Conservation (phyloP, 345 rosid species). For the Atalantia buxifolia region DNA sequence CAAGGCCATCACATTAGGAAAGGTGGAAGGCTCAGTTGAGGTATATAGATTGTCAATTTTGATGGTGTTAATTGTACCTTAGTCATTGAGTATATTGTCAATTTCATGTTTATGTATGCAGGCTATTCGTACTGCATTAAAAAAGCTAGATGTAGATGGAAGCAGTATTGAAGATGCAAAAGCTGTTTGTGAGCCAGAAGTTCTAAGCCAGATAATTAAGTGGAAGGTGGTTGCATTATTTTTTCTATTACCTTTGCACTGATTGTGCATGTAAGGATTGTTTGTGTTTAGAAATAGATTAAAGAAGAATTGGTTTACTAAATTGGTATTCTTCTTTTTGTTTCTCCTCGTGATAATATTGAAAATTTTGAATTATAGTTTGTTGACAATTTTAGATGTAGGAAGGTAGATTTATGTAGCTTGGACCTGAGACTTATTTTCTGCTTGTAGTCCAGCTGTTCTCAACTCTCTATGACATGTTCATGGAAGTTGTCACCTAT, state of each 20-base stretch:
- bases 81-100: neutral
- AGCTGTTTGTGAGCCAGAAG: conserved; percentile 80
- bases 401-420: neutral
- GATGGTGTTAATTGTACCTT: neutral
- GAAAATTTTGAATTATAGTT: neutral
- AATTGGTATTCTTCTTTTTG: neutral
- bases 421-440: neutral
- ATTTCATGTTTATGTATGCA: conserved; percentile 22
- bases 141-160: conserved; percentile 62
- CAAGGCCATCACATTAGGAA: conserved; percentile 69
- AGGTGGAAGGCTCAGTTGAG: conserved; percentile 78
- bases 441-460: neutral
- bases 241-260: conserved; percentile 1
- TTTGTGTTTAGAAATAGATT: neutral
- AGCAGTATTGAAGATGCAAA: conserved; percentile 74
- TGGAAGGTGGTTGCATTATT: conserved; percentile 68
- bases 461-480: neutral
- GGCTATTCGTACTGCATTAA: conserved; percentile 80
- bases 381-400: neutral
- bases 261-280: neutral
- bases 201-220: conserved; percentile 60
- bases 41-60: conserved; percentile 31
- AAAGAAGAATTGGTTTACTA: neutral
- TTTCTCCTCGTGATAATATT: neutral
- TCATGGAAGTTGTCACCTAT: neutral